Base-by-base conservation (phyloP, 192 early-diverging fungal genomes). In the Backusella psychrophila region DNA sequence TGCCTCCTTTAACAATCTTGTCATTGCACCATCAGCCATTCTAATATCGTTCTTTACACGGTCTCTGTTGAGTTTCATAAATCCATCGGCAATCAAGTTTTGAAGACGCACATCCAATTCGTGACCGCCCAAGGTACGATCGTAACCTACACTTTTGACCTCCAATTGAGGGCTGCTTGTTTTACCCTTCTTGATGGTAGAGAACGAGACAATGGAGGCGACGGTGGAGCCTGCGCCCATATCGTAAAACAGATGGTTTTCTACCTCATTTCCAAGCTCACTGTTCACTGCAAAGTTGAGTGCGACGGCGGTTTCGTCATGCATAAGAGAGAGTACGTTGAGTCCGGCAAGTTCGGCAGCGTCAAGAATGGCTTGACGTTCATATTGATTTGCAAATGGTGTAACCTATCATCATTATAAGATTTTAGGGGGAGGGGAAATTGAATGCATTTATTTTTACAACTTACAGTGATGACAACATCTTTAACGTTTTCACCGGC, bases 161-260 rank as follows among this genome's bases (percentile, higher is more conserved):
- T 93, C 92, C 69, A 99, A 80, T 66, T 93, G 87, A 46, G 88
- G 86, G 33, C 88, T 53, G 7, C 84, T 84, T 74, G 72, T 79
- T 80, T 90, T 86, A 78, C 90, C 81, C 72, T 87, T 87, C 81
- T 91, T 91, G 33, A 84, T 80, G 33, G 89, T 85, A 8, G 89
- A 86, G 81, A 98, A 97, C 42, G 86, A 87, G 1, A 93, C 94
- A 19, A 99, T 87, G 6, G 95, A 93, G 26, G 93, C 96, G n/a
- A 89, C 90, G 1, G 98, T 98, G 75, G 91, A 93, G 33, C 96
- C 94, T 12, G 98, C 97, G 1, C 98, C 98, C 95, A 98, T 96
- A 84, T 99, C 98, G 83, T 94, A 98, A 79, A 98, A 97, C 69
- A 99, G 82, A 75, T 98, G 95, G 78, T 91, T 86, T 72, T 91